A percentile compares a stretch with the other conserved stretches of the same genome.
Conservation (phyloP, 2,329 filamentous ascomycete species). For the Verticillium isaacii region DNA sequence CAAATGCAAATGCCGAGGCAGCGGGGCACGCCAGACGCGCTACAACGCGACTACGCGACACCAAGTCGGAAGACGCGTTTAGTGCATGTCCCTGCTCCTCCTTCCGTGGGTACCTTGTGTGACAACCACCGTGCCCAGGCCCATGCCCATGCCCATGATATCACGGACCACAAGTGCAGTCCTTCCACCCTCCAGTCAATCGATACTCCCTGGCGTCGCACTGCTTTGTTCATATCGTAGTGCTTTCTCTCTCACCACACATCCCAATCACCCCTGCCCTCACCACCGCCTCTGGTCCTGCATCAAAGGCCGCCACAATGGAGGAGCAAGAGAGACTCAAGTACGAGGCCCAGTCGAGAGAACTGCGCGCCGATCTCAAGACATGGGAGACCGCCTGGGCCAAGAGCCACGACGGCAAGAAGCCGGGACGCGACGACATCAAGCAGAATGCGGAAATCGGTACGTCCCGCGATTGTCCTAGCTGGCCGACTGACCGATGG, state of each 20-base stretch:
- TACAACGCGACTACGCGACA: neutral
- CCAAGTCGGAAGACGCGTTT: neutral
- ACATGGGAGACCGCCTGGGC: slow-evolving; percentile 68
- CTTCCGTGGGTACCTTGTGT: no score
- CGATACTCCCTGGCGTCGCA: neutral
- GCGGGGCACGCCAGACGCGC: neutral
- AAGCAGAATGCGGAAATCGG: slow-evolving; percentile 68
- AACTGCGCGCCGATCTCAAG: slow-evolving; percentile 67
- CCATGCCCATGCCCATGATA: neutral
- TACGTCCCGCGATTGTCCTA: slow-evolving; percentile 28
- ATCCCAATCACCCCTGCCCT: neutral
- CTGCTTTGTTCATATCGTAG: neutral
- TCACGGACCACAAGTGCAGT: neutral
- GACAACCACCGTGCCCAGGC: neutral
- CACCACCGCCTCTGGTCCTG: neutral
- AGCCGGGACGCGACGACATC: slow-evolving; percentile 71
- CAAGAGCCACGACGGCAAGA: slow-evolving; percentile 56
- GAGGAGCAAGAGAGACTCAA: slow-evolving; percentile 36
- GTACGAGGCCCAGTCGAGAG: slow-evolving; percentile 45
- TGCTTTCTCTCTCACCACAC: neutral
- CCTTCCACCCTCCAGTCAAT: neutral
- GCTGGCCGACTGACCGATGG: neutral
- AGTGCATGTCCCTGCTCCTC: neutral
- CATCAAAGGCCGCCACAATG: slow-evolving; percentile 28
- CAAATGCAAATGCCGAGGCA: no score